phyloP scores from a whole-genome alignment of 805 yeast species.

The Suhomyces kilbournensis region DNA sequence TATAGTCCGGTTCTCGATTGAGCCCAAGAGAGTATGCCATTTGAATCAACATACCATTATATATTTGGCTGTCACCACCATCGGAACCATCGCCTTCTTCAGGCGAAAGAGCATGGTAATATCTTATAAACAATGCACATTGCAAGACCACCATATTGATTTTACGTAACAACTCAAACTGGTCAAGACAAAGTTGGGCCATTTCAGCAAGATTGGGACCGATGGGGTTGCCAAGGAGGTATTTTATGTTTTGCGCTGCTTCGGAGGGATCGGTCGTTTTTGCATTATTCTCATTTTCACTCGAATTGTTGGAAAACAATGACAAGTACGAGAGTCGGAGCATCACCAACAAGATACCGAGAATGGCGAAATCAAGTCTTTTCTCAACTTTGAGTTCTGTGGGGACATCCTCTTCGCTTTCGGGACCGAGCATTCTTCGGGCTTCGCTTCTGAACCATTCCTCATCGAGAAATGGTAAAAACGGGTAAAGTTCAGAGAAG shows the following conservation, averaged over 20 bases:
- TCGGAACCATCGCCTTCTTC: conserved; percentile 60
- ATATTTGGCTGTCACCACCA: conserved; percentile 57
- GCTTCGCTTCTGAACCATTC: conserved; percentile 13
- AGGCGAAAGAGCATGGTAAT: conserved; percentile 55
- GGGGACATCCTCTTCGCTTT: conserved; percentile 18
- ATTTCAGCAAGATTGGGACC: conserved; percentile 19
- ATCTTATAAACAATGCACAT: conserved; percentile 54
- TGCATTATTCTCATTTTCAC: conserved; percentile 26
- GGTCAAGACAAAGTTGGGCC: conserved; percentile 35
- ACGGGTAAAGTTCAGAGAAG: conserved; percentile 17
- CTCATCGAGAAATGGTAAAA: conserved; percentile 21
- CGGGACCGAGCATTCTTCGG: conserved; percentile 18
- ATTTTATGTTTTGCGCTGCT: conserved; percentile 19
- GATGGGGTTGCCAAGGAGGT: conserved; percentile 19
- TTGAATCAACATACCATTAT: conserved; percentile 29
- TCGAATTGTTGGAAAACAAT: conserved; percentile 33
- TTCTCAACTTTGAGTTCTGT: conserved; percentile 25
- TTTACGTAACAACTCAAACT: conserved; percentile 37
- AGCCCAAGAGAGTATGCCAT: conserved; percentile 47
- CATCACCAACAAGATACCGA: conserved; percentile 33
- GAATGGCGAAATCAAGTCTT: conserved; percentile 30
- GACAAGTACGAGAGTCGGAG: conserved; percentile 35
- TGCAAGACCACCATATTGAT: conserved; percentile 55
- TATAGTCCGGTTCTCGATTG: conserved; percentile 47
- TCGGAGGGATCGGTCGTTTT: conserved; percentile 24